Conservation (phyloP, 192 early-diverging fungal species). For the Bifiguratus adelaidae region DNA sequence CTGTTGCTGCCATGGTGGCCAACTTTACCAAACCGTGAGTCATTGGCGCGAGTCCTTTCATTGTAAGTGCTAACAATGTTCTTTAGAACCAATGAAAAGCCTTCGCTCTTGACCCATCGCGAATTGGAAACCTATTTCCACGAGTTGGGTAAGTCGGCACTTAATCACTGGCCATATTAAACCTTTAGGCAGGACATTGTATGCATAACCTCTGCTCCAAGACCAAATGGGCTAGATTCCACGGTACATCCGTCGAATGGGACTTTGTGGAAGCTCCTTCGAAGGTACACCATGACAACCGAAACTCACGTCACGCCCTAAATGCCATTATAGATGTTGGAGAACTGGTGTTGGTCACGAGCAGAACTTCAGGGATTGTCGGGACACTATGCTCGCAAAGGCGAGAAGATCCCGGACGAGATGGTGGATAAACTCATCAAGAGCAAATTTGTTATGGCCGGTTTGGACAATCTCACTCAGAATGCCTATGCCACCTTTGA, state of each 20-base stretch:
- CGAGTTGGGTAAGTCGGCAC: constrained; percentile 55
- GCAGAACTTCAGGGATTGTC: constrained; percentile 41
- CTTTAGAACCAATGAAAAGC: constrained; percentile 43
- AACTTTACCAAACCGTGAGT: constrained; percentile 53
- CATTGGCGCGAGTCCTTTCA: neutral
- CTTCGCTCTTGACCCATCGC: constrained; percentile 67
- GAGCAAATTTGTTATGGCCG: constrained; percentile 67
- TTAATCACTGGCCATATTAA: neutral
- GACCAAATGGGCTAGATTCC: constrained; percentile 66
- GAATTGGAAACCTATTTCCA: constrained; percentile 81
- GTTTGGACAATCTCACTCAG: constrained; percentile 62
- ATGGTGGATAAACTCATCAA: constrained; percentile 56
- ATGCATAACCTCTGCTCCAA: constrained; percentile 50
- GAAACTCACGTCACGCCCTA: neutral
- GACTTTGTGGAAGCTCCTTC: constrained; percentile 89
- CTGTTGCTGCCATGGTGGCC: constrained; percentile 63
- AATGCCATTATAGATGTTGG: constrained; percentile 49
- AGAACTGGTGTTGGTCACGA: constrained; percentile 71
- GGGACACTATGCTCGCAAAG: constrained; percentile 63
- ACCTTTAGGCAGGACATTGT: constrained; percentile 11
- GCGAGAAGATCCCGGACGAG: constrained; percentile 53
- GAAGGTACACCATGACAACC: constrained; percentile 21
- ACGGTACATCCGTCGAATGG: constrained; percentile 63
- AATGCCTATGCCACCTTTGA: constrained; percentile 69
- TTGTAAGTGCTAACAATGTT: constrained; percentile 17